These are phyloP conservation scores for Leccinum imitatum DNA, from an alignment of 768 basidiomycete genomes.

Conservation along the genomic window DNA sequence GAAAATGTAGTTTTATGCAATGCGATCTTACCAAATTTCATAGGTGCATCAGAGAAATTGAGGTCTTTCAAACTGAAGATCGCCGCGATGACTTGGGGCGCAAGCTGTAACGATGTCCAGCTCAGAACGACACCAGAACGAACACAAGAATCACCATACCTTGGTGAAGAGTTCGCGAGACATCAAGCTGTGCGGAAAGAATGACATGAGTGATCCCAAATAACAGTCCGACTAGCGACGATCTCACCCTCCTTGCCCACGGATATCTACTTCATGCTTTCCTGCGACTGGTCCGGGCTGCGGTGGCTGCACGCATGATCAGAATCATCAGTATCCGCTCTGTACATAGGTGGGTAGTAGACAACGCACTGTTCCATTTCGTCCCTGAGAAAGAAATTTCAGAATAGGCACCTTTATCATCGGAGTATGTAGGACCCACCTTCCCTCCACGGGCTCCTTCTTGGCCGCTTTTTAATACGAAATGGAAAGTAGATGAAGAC, in stretches of 20 bases:
- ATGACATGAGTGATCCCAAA: background rate
- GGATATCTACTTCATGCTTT: conserved; percentile 8
- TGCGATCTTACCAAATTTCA: conserved; percentile 13
- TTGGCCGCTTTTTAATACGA: conserved; percentile 30
- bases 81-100: conserved; percentile 41
- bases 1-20: no score
- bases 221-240: background rate
- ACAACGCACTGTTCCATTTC: no score
- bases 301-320: conserved; percentile 3
- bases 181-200: conserved; percentile 32
- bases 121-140: conserved; percentile 15
- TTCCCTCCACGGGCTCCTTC: conserved; percentile 26
- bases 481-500: conserved; percentile 14
- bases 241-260: conserved; percentile 25
- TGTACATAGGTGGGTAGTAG: background rate
- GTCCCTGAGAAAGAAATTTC: no score
- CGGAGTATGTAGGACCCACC: conserved; percentile 33
- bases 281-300: conserved; percentile 1
- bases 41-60: conserved; percentile 2
- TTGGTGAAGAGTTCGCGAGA: conserved; percentile 26
- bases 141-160: conserved; percentile 8
- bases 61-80: conserved; percentile 47
- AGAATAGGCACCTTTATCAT: background rate
- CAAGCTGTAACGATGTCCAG: conserved; percentile 33
- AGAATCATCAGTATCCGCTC: background rate